Conservation (phyloP, 352 stramenopile genomes). For the Phytophthora syringae region DNA sequence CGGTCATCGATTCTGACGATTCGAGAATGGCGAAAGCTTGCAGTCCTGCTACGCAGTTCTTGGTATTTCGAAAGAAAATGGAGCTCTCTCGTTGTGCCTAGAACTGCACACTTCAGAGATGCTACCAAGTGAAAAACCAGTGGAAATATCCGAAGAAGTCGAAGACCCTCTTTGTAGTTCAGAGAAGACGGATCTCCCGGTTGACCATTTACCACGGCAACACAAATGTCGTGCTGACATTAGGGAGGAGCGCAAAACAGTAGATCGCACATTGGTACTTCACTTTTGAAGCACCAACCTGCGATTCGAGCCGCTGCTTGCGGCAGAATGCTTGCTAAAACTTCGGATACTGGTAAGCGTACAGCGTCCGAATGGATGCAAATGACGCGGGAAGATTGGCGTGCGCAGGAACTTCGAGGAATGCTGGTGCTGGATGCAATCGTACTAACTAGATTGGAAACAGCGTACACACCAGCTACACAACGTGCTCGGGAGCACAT, state of each 20-base stretch:
- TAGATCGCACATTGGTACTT: slow-evolving; percentile 17
- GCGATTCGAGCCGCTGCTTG: slow-evolving; percentile 33
- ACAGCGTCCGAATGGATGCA: slow-evolving; percentile 51
- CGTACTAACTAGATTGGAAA: slow-evolving; percentile 37
- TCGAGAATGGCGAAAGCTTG: slow-evolving; percentile 37
- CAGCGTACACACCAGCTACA: slow-evolving; percentile 28
- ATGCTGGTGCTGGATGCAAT: slow-evolving; percentile 52
- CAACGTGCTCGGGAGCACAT: slow-evolving; percentile 20
- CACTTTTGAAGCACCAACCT: slow-evolving; percentile 56
- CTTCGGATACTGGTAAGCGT: not conserved
- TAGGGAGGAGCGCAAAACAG: slow-evolving; percentile 7
- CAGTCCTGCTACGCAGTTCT: slow-evolving; percentile 20
- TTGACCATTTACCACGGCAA: not conserved
- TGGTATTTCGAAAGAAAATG: slow-evolving; percentile 51
- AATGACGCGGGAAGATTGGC: slow-evolving; percentile 62
- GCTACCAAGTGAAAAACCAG: not conserved
- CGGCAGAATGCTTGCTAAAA: slow-evolving; percentile 14
- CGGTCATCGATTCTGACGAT: slow-evolving; percentile 10
- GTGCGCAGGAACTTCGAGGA: slow-evolving; percentile 46
- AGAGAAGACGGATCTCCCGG: not conserved
- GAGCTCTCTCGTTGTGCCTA: slow-evolving; percentile 27
- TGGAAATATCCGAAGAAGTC: not conserved
- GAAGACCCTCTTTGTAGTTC: not conserved
- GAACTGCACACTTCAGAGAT: not conserved
- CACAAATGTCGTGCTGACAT: slow-evolving; percentile 4